Evolutionary conservation across 768 basidiomycete genomes (phyloP).

Genomic region (Pulveroboletus sp.): DNA sequence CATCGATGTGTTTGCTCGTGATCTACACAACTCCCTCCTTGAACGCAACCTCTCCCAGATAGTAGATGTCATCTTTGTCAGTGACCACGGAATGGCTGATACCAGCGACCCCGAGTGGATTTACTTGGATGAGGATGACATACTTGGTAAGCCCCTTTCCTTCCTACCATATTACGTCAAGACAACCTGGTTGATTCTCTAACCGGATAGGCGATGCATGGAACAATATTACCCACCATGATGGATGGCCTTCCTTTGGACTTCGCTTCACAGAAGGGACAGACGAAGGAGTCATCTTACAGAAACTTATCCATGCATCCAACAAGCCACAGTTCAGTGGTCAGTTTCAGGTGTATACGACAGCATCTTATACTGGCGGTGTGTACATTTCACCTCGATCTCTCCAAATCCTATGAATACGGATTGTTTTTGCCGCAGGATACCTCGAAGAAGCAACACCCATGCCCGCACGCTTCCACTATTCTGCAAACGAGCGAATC

Average conservation of each 20-base stretch:
- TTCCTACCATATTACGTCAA: neutral
- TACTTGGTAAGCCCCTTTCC: constrained; percentile 22
- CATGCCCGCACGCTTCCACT: constrained; percentile 84
- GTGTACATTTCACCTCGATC: neutral
- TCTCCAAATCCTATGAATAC: neutral
- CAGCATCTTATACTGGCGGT: constrained; percentile 25
- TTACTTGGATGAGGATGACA: constrained; percentile 60
- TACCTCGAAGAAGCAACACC: constrained; percentile 12
- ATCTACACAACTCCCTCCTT: constrained; percentile 60
- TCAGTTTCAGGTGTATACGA: constrained; percentile 62
- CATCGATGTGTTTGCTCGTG: constrained; percentile 73
- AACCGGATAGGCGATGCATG: constrained; percentile 20
- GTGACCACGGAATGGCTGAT: constrained; percentile 90
- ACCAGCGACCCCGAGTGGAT: constrained; percentile 75
- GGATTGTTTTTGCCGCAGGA: constrained; percentile 1
- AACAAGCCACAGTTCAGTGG: constrained; percentile 33
- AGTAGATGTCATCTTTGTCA: constrained; percentile 87
- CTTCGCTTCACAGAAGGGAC: constrained; percentile 64
- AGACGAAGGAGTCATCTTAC: constrained; percentile 56
- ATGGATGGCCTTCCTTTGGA: constrained; percentile 91
- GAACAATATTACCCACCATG: constrained; percentile 49
- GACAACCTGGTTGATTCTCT: neutral
- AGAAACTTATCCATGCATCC: constrained; percentile 53
- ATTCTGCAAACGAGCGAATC: constrained; percentile 68
- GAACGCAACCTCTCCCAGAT: constrained; percentile 77